Conservation (phyloP, 768 basidiomycete genomes). For the Boletus sp. region DNA sequence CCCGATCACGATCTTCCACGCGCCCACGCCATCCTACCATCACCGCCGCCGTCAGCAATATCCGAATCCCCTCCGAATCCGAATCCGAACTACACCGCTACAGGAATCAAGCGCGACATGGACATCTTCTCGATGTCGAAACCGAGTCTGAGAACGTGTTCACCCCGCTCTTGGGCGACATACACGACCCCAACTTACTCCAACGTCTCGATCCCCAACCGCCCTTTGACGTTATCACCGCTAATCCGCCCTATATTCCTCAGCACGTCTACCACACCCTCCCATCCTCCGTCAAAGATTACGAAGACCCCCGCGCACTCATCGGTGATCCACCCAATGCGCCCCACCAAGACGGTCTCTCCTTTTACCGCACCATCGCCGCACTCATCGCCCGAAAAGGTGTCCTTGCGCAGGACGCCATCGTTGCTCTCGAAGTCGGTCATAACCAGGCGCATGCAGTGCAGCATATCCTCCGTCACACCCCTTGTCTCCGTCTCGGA, state of each 20-base stretch:
- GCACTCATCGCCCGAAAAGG: conserved; percentile 50
- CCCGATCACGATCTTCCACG: conserved; percentile 9
- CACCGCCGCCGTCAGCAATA: background rate
- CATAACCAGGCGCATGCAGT: conserved; percentile 68
- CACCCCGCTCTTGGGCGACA: conserved; percentile 43
- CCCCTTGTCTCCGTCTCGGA: conserved; percentile 42
- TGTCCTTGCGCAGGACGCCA: conserved; percentile 50
- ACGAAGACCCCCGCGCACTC: conserved; percentile 81
- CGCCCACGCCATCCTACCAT: conserved; percentile 17
- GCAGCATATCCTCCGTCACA: conserved; percentile 49
- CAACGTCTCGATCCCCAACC: conserved; percentile 34
- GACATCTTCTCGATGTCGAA: background rate
- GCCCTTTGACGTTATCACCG: conserved; percentile 76
- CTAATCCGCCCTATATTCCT: conserved; percentile 88
- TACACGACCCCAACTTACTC: conserved; percentile 33
- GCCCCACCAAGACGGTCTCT: conserved; percentile 46
- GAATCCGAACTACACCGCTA: background rate
- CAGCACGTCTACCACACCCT: conserved; percentile 59
- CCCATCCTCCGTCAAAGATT: conserved; percentile 65
- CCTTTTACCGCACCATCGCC: conserved; percentile 74
- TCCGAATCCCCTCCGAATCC: background rate
- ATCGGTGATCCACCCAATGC: conserved; percentile 62
- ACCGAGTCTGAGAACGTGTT: conserved; percentile 27
- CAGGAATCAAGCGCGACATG: background rate
- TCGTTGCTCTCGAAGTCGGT: conserved; percentile 81